These are phyloP conservation scores for Phytophthora melonis DNA, from an alignment of 352 stramenopile species.

Conservation along the genomic window DNA sequence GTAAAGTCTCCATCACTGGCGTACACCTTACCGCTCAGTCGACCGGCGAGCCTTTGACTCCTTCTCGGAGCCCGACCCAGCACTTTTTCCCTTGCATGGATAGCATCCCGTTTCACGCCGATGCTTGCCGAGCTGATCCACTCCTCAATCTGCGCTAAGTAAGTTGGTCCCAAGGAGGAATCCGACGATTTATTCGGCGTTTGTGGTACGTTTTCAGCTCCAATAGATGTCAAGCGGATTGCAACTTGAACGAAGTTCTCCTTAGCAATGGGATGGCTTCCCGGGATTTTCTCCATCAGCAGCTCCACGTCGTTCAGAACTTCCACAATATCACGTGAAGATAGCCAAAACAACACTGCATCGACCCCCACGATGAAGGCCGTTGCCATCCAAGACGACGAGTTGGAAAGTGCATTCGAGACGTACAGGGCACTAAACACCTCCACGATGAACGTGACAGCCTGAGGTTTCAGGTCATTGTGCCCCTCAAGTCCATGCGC, in stretches of 20 bases:
- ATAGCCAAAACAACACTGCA: constrained; percentile 1
- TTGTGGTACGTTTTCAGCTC: background rate
- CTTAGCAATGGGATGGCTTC: background rate
- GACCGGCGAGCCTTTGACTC: background rate
- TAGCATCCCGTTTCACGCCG: background rate
- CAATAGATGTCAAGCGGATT: background rate
- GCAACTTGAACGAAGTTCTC: constrained; percentile 21
- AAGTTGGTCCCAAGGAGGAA: background rate
- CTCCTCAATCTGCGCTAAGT: background rate
- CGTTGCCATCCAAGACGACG: constrained; percentile 1
- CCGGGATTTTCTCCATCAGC: constrained; percentile 19
- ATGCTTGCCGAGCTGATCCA: constrained; percentile 3
- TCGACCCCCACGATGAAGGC: constrained; percentile 1
- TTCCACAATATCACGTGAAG: constrained; percentile 1
- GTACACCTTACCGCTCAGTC: background rate
- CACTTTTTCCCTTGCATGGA: background rate
- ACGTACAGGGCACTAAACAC: constrained; percentile 15
- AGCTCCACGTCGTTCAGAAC: constrained; percentile 17
- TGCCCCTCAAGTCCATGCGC: background rate
- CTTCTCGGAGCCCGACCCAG: background rate
- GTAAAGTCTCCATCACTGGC: background rate
- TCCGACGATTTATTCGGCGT: background rate
- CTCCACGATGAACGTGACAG: constrained; percentile 12
- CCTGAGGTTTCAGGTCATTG: constrained; percentile 6
- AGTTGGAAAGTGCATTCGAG: background rate